phyloP scores from a whole-genome alignment of 2,329 filamentous ascomycete genomes.

The Beauveria brongniartii region DNA sequence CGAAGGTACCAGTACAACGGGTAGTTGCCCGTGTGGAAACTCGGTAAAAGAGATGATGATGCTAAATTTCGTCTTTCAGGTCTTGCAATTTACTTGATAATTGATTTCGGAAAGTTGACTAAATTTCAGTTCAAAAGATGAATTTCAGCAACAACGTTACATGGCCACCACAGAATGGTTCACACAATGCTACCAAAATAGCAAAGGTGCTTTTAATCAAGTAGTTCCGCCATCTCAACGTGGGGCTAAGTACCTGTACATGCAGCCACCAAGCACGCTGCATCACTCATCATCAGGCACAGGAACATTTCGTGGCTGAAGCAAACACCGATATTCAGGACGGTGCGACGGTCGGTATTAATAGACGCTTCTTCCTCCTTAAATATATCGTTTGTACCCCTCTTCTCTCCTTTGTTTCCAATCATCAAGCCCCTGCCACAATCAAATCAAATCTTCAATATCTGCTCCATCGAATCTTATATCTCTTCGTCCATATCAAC shows the following conservation, averaged over 20 bases:
- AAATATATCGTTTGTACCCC: background rate
- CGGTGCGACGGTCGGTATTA: background rate
- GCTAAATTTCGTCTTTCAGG: no score
- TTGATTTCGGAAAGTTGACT: no score
- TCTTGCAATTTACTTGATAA: no score
- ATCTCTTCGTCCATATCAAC: background rate
- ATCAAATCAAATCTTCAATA: background rate
- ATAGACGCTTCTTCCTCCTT: background rate
- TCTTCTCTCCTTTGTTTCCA: background rate
- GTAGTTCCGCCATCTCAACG: background rate
- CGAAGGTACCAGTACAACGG: slow-evolving; percentile 6
- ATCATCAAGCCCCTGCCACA: background rate
- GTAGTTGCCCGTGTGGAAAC: no score
- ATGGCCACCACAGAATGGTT: no score
- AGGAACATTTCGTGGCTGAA: background rate
- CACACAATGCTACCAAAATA: no score
- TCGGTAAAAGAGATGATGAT: no score
- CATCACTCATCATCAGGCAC: background rate
- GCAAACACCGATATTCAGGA: slow-evolving; percentile 2
- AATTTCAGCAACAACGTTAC: no score
- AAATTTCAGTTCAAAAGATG: no score
- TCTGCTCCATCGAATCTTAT: background rate
- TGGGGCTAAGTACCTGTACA: background rate
- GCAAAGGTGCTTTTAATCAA: no score
- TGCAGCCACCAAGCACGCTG: background rate